These are phyloP conservation scores for Fallopia convolvulus DNA, from an alignment of 148 eudicot genomes.

Conservation along the genomic window DNA sequence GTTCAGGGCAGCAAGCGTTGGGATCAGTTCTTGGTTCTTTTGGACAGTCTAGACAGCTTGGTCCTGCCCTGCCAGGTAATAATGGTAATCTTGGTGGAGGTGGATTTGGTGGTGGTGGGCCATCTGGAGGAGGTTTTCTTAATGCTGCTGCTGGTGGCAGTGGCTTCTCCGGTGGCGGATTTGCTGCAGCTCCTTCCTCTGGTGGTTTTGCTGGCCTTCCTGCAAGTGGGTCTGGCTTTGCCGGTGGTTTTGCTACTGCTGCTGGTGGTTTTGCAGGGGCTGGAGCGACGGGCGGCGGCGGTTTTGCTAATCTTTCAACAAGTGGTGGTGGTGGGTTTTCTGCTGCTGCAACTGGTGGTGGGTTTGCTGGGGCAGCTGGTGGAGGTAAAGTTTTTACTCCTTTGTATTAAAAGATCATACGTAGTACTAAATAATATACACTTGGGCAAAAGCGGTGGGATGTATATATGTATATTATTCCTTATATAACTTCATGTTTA, in stretches of 20 bases:
- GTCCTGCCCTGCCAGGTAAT: conserved; percentile 38
- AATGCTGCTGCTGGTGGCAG: conserved; percentile 17
- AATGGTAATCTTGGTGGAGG: conserved; percentile 23
- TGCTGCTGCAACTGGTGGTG: conserved; percentile 22
- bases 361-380: conserved; percentile 31
- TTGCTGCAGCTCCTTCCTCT: conserved; percentile 24
- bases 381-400: conserved; percentile 24
- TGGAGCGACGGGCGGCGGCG: conserved; percentile 44
- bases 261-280: conserved; percentile 39
- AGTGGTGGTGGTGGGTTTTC: conserved; percentile 17
- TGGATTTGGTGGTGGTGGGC: conserved; percentile 14
- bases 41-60: conserved; percentile 97
- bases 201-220: conserved; percentile 47
- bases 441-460: neutral
- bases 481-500: neutral
- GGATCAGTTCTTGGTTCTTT: conserved; percentile 93
- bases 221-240: conserved; percentile 40
- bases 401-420: neutral
- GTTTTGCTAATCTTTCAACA: conserved; percentile 29
- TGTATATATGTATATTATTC: neutral
- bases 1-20: conserved; percentile 81
- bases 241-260: conserved; percentile 40
- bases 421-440: neutral
- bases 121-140: conserved; percentile 27
- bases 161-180: conserved; percentile 33